These are phyloP conservation scores for Umbelopsis vinacea DNA, from an alignment of 192 early-diverging fungal species.

Conservation along the genomic window DNA sequence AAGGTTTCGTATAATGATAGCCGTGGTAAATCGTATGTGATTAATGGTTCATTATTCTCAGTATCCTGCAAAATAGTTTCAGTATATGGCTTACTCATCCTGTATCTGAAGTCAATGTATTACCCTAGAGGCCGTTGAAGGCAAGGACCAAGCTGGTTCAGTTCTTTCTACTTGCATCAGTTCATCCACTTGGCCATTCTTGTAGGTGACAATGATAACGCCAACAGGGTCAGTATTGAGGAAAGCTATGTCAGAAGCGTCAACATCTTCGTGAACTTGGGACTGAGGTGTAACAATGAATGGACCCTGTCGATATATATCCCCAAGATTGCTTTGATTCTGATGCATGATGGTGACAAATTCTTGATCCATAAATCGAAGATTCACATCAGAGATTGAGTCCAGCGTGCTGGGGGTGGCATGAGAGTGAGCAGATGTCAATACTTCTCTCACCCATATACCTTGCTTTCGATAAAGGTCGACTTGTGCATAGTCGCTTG, in stretches of 20 bases:
- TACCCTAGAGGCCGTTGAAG: neutral
- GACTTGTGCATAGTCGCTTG: neutral
- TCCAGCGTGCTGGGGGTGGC: conserved; percentile 7
- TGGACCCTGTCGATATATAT: neutral
- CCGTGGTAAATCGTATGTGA: conserved; percentile 7
- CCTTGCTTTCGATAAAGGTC: conserved; percentile 14
- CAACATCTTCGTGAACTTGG: conserved; percentile 39
- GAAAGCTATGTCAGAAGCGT: conserved; percentile 50
- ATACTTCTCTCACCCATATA: conserved; percentile 5
- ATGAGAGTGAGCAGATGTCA: neutral
- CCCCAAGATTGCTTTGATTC: neutral
- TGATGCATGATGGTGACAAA: neutral
- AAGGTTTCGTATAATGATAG: conserved; percentile 10
- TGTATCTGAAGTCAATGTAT: neutral
- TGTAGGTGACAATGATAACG: conserved; percentile 60
- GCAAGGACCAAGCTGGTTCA: conserved; percentile 28
- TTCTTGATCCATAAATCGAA: conserved; percentile 20
- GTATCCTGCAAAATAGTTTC: no score
- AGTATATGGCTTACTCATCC: neutral
- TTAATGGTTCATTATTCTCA: neutral
- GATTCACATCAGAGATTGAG: conserved; percentile 8
- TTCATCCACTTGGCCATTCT: conserved; percentile 63
- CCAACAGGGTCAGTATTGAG: conserved; percentile 53
- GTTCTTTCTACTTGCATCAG: conserved; percentile 60
- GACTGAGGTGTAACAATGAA: conserved; percentile 11